A percentile compares a stretch with the other conserved stretches of the same genome.
Evolutionary conservation across 1,284 basidiomycete species (phyloP).

Genomic region (Tylopilus sp.): DNA sequence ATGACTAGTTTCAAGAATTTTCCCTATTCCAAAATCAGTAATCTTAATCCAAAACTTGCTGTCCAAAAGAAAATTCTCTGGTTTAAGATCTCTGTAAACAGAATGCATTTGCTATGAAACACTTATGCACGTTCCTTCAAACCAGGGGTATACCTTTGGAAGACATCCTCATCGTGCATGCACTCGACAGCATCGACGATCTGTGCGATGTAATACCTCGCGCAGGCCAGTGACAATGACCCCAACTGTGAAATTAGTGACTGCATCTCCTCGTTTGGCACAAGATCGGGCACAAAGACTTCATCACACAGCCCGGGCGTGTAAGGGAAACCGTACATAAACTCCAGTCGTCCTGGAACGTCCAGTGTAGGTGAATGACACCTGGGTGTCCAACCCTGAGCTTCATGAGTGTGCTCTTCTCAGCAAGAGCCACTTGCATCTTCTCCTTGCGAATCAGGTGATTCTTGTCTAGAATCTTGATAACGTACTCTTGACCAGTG

Average conservation of each 20-base stretch:
- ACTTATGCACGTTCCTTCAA: conserved; percentile 10
- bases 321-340: conserved; percentile 50
- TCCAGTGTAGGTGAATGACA: conserved; percentile 75
- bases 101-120: neutral
- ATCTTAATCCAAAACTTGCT: conserved; percentile 85
- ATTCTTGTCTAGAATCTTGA: conserved; percentile 75
- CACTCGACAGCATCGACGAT: conserved; percentile 84
- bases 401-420: conserved; percentile 61
- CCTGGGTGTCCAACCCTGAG: conserved; percentile 76
- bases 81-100: conserved; percentile 72
- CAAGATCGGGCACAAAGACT: conserved; percentile 92
- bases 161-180: conserved; percentile 85
- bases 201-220: conserved; percentile 84
- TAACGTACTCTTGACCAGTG: conserved; percentile 64
- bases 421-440: conserved; percentile 58
- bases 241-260: conserved; percentile 74
- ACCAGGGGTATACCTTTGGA: conserved; percentile 62
- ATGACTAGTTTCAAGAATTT: conserved; percentile 67
- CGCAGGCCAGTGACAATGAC: conserved; percentile 73
- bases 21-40: conserved; percentile 96
- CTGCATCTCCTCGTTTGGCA: conserved; percentile 87
- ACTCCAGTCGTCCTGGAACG: conserved; percentile 82
- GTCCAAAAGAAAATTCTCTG: conserved; percentile 90
- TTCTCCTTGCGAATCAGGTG: conserved; percentile 69
- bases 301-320: conserved; percentile 1